A percentile compares a stretch with the other conserved stretches of the same genome.
Evolutionary conservation across 1,284 basidiomycete genomes (phyloP).

Genomic region (Pisolithus thermaeus): DNA sequence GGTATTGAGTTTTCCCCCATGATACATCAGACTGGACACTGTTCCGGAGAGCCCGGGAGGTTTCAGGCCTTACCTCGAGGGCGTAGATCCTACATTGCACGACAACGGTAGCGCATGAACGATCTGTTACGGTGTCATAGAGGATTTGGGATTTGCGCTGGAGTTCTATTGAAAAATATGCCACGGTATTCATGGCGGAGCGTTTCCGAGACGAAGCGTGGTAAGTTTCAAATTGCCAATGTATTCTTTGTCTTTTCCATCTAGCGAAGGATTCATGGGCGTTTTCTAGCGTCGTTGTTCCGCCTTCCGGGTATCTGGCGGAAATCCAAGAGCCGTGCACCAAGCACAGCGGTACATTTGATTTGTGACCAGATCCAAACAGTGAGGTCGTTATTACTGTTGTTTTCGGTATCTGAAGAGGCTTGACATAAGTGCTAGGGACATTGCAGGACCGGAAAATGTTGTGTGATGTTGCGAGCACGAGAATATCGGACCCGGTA

Average conservation of each 20-base stretch:
- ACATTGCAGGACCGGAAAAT: slow-evolving; percentile 82
- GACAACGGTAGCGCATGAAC: slow-evolving; percentile 45
- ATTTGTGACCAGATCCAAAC: slow-evolving; percentile 99
- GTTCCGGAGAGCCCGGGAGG: slow-evolving; percentile 85
- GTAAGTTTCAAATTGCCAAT: slow-evolving; percentile 38
- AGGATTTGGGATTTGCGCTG: slow-evolving; percentile 80
- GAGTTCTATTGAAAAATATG: slow-evolving; percentile 65
- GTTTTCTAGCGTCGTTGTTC: slow-evolving; percentile 75
- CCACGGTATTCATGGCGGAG: slow-evolving; percentile 83
- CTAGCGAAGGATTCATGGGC: not conserved
- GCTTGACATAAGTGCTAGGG: slow-evolving; percentile 42
- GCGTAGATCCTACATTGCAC: slow-evolving; percentile 74
- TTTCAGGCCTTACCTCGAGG: slow-evolving; percentile 88
- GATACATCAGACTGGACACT: slow-evolving; percentile 77
- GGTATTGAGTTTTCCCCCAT: not conserved
- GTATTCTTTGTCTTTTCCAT: not conserved
- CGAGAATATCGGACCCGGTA: slow-evolving; percentile 86
- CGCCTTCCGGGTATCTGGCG: slow-evolving; percentile 83
- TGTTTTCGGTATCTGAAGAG: not conserved
- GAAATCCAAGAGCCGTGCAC: slow-evolving; percentile 81
- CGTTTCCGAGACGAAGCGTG: slow-evolving; percentile 65
- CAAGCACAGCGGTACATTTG: slow-evolving; percentile 84
- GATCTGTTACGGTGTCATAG: slow-evolving; percentile 79
- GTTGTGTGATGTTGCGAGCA: slow-evolving; percentile 75
- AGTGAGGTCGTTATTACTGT: slow-evolving; percentile 30